Base-by-base conservation (phyloP, 2,329 filamentous ascomycete species). In the Chrysosphaeria jannelii region DNA sequence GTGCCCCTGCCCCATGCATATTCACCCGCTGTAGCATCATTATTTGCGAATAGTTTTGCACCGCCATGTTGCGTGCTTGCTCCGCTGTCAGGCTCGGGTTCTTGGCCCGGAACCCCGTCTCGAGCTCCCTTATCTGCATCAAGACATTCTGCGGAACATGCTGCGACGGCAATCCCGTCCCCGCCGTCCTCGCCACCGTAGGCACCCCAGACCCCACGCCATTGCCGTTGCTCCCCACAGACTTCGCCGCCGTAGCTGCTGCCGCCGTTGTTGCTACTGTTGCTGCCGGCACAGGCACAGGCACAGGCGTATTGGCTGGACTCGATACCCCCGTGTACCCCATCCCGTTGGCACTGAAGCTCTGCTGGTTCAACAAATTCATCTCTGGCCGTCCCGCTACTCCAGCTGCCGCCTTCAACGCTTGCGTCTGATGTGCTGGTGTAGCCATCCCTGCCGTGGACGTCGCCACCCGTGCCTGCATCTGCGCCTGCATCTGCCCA, bases 1-100 rank as follows among this genome's bases (percentile, higher is more conserved):
- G 50, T 6, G 41, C 49, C 7, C 55, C 56, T 3, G 56, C 55
- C 14, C 53, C 50, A 31, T 50, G 55, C 51, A 61, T 58, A 2
- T 54, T 48, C 26, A 40, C 41, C 25, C 47, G 47, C 32, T 45
- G 54, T 28, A 44, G 46, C 33, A 54, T 38, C 35, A 59, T 48
- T 21, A 47, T 37, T 14, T 49, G 41, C 3, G 47, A 46, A 10
- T 57, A 39, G 22, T 55, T 46, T 26, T 56, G 49, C 10, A 49
- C 51, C 0, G 57, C 57, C 29, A 56, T 44, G 17, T 53, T 44
- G 6, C 53, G 47, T 4, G 50, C 42, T 28, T 50, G 45, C 18
- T 60, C 53, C 3, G 49, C 44, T 0, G 52, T 46, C 9, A 54
- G 36, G 15, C 44, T 51, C 2, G 57, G 54, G 27, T 59, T 48